Percentiles rank a stretch among this genome's conserved stretches.
These are phyloP conservation scores for Podaxis mareebaensis DNA, from an alignment of 768 basidiomycete genomes.

Conservation along the genomic window DNA sequence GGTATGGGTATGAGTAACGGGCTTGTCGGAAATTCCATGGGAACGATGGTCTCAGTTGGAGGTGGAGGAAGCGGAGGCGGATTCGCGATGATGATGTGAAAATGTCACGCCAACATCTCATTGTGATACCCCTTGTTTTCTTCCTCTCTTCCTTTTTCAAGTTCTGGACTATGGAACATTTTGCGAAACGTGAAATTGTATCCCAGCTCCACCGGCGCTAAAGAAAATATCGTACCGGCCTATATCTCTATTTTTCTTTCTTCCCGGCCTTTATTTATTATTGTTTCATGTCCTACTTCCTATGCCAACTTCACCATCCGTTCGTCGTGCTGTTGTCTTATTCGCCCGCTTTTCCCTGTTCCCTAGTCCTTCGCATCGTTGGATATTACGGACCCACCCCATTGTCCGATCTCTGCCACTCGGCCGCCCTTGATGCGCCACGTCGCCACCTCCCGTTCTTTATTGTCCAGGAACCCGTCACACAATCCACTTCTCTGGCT, in stretches of 20 bases:
- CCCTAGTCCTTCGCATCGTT: background rate
- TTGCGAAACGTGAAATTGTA: constrained; percentile 5
- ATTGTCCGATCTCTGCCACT: background rate
- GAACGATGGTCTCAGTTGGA: constrained; percentile 19
- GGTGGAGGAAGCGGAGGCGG: constrained; percentile 23
- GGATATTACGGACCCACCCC: background rate
- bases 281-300: background rate
- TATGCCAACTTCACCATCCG: background rate
- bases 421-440: background rate
- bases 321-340: background rate
- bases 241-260: background rate
- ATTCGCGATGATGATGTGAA: constrained; percentile 27
- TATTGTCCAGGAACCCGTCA: background rate
- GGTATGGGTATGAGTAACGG: constrained; percentile 19
- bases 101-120: constrained; percentile 6
- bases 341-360: background rate
- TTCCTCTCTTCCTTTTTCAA: background rate
- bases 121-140: constrained; percentile 11
- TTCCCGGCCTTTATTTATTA: constrained; percentile 6
- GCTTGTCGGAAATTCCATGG: constrained; percentile 17
- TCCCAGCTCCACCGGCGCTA: background rate
- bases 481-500: background rate
- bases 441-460: background rate
- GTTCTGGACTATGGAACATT: constrained; percentile 1
- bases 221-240: constrained; percentile 5